Evolutionary conservation across 179 eudicot genomes (phyloP).

Genomic region (Actinidia chinensis): DNA sequence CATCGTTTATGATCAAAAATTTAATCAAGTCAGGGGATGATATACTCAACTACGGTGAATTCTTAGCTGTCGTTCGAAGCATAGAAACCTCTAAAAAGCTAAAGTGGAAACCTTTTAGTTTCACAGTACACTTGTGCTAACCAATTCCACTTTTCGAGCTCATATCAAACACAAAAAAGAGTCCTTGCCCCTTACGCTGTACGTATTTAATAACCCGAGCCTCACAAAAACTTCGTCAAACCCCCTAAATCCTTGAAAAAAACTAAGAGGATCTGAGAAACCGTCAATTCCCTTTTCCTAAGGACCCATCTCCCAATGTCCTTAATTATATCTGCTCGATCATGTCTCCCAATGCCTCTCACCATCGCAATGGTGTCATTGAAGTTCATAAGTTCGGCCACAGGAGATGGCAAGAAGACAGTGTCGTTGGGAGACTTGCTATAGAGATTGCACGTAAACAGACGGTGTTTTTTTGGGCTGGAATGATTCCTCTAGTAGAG

Average conservation of each 20-base stretch:
- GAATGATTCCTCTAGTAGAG: slow-evolving; percentile 19
- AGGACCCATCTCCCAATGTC: slow-evolving; percentile 42
- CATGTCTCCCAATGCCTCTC: slow-evolving; percentile 40
- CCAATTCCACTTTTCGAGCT: no score
- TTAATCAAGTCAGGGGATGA: no score
- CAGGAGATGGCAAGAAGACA: no score
- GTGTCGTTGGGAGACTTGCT: background rate
- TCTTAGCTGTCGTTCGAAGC: no score
- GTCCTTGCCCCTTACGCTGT: no score
- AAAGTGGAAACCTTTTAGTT: no score
- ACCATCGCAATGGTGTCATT: slow-evolving; percentile 37
- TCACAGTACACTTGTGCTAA: no score
- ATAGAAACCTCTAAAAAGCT: no score
- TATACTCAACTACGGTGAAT: no score
- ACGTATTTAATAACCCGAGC: no score
- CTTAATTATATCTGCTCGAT: slow-evolving; percentile 28
- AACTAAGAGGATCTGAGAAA: slow-evolving; percentile 37
- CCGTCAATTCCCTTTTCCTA: slow-evolving; percentile 33
- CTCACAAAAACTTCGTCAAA: slow-evolving; percentile 41
- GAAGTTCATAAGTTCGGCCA: slow-evolving; percentile 36
- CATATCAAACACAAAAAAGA: no score
- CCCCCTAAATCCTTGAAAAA: slow-evolving; percentile 35
- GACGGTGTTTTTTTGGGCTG: slow-evolving; percentile 23
- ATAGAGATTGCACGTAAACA: slow-evolving; percentile 34
- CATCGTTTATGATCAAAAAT: no score